These are phyloP conservation scores for Aureobasidium pullulans DNA, from an alignment of 2,329 filamentous ascomycete genomes.

Conservation along the genomic window DNA sequence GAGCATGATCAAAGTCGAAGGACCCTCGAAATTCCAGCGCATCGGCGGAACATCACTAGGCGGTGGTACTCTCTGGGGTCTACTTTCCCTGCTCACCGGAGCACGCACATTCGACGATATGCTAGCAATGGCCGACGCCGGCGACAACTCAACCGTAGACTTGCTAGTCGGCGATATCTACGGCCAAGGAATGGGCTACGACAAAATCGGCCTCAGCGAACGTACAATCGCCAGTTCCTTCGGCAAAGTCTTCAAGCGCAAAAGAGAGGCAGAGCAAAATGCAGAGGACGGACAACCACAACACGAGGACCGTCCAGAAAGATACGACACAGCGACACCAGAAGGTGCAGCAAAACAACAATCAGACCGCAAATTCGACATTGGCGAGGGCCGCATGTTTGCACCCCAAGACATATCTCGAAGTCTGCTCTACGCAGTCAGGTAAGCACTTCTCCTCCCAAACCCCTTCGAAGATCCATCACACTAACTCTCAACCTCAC, in stretches of 20 bases:
- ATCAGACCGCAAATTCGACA: constrained; percentile 27
- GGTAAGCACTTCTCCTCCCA: constrained; percentile 33
- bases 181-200: constrained; percentile 91
- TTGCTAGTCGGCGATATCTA: constrained; percentile 98
- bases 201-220: constrained; percentile 92
- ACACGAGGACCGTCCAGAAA: constrained; percentile 37
- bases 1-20: constrained; percentile 93
- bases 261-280: constrained; percentile 69
- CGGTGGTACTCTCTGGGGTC: constrained; percentile 94
- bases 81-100: constrained; percentile 86
- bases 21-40: constrained; percentile 75
- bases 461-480: neutral
- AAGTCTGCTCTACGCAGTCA: constrained; percentile 85
- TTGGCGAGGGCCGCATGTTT: constrained; percentile 50
- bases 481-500: constrained; percentile 22
- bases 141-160: constrained; percentile 89
- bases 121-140: constrained; percentile 81
- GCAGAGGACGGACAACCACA: constrained; percentile 65
- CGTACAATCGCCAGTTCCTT: constrained; percentile 94
- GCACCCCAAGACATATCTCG: constrained; percentile 78
- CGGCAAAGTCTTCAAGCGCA: constrained; percentile 92
- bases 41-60: constrained; percentile 93
- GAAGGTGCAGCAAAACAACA: constrained; percentile 22
- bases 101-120: constrained; percentile 96
- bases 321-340: constrained; percentile 16